These are phyloP conservation scores for Heterobasidion parviporum DNA, from an alignment of 1,284 basidiomycete species.

Conservation along the genomic window DNA sequence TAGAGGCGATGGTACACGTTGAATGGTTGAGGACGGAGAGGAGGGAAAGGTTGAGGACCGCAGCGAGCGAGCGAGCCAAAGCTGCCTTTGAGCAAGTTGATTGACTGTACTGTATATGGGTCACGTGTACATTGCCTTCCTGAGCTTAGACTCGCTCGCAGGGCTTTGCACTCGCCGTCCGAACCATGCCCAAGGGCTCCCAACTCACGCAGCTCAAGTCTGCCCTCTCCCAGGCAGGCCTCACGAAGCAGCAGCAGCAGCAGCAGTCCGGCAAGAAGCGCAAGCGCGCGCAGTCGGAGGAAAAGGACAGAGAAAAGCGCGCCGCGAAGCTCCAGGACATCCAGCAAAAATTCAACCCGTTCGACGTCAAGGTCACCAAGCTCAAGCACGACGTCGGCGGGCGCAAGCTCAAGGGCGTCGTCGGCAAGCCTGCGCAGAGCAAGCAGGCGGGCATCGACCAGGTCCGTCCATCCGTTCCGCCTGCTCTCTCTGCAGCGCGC, in stretches of 20 bases:
- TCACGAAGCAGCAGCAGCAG: conserved; percentile 48
- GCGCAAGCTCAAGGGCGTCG: conserved; percentile 76
- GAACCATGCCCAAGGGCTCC: conserved; percentile 59
- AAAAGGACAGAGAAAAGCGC: conserved; percentile 74
- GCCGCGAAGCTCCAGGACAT: conserved; percentile 81
- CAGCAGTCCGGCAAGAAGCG: conserved; percentile 49
- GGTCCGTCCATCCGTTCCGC: conserved; percentile 35
- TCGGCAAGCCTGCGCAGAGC: conserved; percentile 78
- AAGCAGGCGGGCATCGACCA: conserved; percentile 88
- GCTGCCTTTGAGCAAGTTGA: too few relatives aligned
- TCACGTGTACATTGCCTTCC: neutral
- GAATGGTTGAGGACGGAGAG: too few relatives aligned
- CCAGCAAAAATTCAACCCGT: conserved; percentile 82
- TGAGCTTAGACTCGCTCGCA: neutral
- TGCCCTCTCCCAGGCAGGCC: conserved; percentile 70
- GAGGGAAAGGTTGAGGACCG: too few relatives aligned
- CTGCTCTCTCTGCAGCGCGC: neutral
- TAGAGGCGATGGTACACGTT: neutral
- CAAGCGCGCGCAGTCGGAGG: conserved; percentile 48
- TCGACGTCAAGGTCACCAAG: conserved; percentile 87
- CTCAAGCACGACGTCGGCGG: conserved; percentile 92
- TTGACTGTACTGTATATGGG: too few relatives aligned
- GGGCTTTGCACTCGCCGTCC: neutral
- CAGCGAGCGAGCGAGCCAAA: too few relatives aligned
- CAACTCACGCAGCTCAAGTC: conserved; percentile 85